Evolutionary conservation across 2,329 filamentous ascomycete genomes (phyloP), one percentile per base, ranked within the genome.

Genomic region (Volutella citrinella): DNA sequence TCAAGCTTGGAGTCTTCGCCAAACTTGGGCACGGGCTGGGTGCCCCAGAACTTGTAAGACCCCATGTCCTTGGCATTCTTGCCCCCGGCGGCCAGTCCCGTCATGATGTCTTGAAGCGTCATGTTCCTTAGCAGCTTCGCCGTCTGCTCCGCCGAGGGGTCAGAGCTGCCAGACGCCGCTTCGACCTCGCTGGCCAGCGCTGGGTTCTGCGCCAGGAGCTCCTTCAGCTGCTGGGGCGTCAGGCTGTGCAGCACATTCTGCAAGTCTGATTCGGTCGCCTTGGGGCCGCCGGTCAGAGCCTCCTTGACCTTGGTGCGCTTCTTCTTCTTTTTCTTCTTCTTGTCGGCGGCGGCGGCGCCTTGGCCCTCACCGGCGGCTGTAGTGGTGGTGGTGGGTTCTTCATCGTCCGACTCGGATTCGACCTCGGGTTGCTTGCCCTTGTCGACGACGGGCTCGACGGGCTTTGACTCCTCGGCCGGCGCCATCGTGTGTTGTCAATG

Each of bases 1-100:
- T 80, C 70, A 30, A 80, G 67, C 29, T 70, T 65, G 11, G 55
- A 51, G 39, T 70, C 63, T 59, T 82, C 69, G 52, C 76, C 82
- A 56, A 97, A 95, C 55, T 82, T 83, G 31, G 87, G 86, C 39
- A 98, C 93, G 1, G 93, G 93, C 63, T 98, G 93, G 28, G 93
- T 98, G 62, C 88, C 82, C 93, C 93, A 98, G 69, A 98, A 98
- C 66, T 95, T 96, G 74, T 97, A 96, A 38, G 83, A 87, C 7
- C 84, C 89, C 88, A 96, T 95, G 57, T 96, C 90, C 69, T 95
- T 96, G 51, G 80, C 82, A 55, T 95, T 95, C 73, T 93, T 94
- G 36, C 85, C 86, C 42, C 78, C 81, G 7, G 87, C 72, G 12
- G 89, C 84, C 53, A 87, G 63, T 0, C 84, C 83, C 2, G 84